Conservation (phyloP, 2,329 filamentous ascomycete species). For the Trichoderma sp. region DNA sequence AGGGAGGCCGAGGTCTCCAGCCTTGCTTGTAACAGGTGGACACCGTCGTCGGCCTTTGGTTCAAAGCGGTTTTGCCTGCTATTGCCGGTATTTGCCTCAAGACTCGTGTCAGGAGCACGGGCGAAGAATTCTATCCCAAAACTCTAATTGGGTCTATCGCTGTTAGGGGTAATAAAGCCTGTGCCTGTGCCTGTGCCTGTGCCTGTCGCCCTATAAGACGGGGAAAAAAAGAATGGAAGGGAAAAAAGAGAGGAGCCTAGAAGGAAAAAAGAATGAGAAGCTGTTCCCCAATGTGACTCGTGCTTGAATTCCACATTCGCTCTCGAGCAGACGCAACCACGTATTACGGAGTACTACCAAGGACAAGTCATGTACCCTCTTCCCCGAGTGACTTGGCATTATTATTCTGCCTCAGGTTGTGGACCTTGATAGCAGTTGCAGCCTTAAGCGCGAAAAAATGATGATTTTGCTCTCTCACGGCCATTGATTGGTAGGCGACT, state of each 20-base stretch:
- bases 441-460: background rate
- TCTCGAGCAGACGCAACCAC: background rate
- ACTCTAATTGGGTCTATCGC: background rate
- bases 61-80: background rate
- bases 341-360: background rate
- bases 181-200: too few relatives aligned
- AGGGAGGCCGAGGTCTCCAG: slow-evolving; percentile 14
- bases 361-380: background rate
- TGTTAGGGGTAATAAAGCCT: background rate
- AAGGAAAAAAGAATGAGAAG: background rate
- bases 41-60: slow-evolving; percentile 1
- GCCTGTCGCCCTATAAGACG: background rate
- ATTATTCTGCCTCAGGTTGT: slow-evolving; percentile 2
- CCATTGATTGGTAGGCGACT: background rate
- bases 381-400: background rate
- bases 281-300: background rate
- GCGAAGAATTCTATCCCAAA: background rate
- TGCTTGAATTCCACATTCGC: slow-evolving; percentile 12
- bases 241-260: too few relatives aligned
- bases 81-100: slow-evolving; percentile 1
- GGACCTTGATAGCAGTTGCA: background rate
- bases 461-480: background rate
- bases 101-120: background rate
- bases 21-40: background rate
- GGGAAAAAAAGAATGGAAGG: background rate